These are phyloP conservation scores for Lodderomyces theae DNA, from an alignment of 1,139 yeast species.

Conservation along the genomic window DNA sequence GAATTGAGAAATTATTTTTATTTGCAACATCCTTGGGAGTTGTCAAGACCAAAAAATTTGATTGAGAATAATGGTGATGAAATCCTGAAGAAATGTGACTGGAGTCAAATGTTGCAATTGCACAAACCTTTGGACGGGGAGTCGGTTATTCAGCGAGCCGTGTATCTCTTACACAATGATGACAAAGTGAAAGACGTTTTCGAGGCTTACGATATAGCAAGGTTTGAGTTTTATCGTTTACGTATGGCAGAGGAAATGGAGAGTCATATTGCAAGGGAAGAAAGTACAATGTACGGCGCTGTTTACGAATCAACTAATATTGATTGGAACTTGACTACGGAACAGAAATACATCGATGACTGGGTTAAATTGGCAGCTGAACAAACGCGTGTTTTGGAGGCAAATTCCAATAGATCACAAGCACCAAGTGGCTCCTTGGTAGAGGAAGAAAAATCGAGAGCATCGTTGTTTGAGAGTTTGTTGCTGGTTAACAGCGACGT, in stretches of 20 bases:
- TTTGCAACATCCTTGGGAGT: slow-evolving; percentile 97
- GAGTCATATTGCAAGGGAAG: slow-evolving; percentile 75
- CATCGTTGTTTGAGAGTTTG: slow-evolving; percentile 22
- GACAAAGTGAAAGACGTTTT: slow-evolving; percentile 24
- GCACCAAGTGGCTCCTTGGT: slow-evolving; percentile 27
- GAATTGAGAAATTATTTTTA: slow-evolving; percentile 76
- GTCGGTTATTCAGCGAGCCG: slow-evolving; percentile 86
- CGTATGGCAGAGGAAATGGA: slow-evolving; percentile 84
- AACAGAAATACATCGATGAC: slow-evolving; percentile 64
- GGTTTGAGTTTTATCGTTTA: slow-evolving; percentile 81
- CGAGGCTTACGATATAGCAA: slow-evolving; percentile 80
- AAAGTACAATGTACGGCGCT: slow-evolving; percentile 82
- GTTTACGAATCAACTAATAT: slow-evolving; percentile 55
- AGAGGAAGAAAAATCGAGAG: slow-evolving; percentile 17
- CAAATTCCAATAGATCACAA: slow-evolving; percentile 35
- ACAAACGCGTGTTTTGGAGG: slow-evolving; percentile 48
- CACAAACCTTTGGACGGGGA: slow-evolving; percentile 85
- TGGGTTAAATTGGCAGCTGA: slow-evolving; percentile 75
- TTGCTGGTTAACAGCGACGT: slow-evolving; percentile 2
- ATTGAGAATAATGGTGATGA: slow-evolving; percentile 72
- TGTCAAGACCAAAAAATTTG: slow-evolving; percentile 85
- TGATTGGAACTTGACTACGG: slow-evolving; percentile 67
- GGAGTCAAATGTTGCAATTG: slow-evolving; percentile 76
- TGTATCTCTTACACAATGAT: slow-evolving; percentile 55
- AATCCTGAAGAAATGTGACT: slow-evolving; percentile 49